Conservation (phyloP, 2,329 filamentous ascomycete species). For the Emmonsiellopsis sp. region DNA sequence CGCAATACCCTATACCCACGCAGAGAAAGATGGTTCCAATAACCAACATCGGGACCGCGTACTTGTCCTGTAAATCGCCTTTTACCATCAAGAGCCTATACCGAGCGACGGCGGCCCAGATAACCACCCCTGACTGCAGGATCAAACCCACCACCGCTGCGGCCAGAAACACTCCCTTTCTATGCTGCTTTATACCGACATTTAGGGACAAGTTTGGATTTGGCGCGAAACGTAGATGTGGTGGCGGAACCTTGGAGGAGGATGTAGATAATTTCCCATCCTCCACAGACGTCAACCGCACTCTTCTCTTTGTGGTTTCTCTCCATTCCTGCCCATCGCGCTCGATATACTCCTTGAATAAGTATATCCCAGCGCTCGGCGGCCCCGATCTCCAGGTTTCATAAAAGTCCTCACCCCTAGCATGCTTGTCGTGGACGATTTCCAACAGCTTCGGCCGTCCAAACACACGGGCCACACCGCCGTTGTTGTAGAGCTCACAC, state of each 20-base stretch:
- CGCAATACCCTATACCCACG: constrained; percentile 3
- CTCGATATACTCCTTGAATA: constrained; percentile 18
- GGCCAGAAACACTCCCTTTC: not conserved
- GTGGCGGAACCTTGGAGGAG: not conserved
- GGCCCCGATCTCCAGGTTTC: constrained; percentile 11
- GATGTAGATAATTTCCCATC: not conserved
- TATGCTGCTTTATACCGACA: constrained; percentile 12
- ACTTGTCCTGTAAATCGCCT: not conserved
- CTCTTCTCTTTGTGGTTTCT: not conserved
- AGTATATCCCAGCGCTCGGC: constrained; percentile 16
- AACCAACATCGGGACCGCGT: constrained; percentile 6
- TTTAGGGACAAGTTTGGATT: constrained; percentile 18
- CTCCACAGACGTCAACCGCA: not conserved
- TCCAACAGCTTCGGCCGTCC: constrained; percentile 27
- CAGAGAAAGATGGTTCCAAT: constrained; percentile 11
- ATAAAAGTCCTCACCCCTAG: constrained; percentile 30
- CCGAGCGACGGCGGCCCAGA: not conserved
- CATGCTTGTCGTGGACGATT: constrained; percentile 31
- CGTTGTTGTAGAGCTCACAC: constrained; percentile 38
- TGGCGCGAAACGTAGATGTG: constrained; percentile 4
- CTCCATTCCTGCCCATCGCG: not conserved
- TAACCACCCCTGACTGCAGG: constrained; percentile 6
- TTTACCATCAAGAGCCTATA: too few species aligned
- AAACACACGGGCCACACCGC: constrained; percentile 28
- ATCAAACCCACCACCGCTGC: constrained; percentile 16